These are phyloP conservation scores for Fusarium foetens DNA, from an alignment of 2,329 filamentous ascomycete species.

Conservation along the genomic window DNA sequence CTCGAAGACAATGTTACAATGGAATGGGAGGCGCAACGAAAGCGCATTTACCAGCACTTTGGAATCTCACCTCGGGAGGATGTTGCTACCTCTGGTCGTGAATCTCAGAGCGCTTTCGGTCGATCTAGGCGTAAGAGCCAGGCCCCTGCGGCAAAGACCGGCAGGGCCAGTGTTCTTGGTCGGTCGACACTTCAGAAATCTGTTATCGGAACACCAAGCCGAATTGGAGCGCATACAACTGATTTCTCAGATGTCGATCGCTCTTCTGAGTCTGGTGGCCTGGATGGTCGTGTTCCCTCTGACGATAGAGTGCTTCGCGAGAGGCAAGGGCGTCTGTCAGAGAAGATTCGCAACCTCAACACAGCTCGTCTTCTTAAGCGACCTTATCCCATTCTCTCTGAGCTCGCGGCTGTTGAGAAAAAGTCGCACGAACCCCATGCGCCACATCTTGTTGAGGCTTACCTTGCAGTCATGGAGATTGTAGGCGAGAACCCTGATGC, in stretches of 20 bases:
- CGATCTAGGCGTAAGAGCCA: slow-evolving; percentile 63
- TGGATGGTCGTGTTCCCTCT: slow-evolving; percentile 58
- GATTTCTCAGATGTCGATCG: slow-evolving; percentile 77
- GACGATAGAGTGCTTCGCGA: slow-evolving; percentile 83
- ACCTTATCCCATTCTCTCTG: slow-evolving; percentile 78
- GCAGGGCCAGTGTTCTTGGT: slow-evolving; percentile 61
- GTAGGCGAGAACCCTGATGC: slow-evolving; percentile 75
- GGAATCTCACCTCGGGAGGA: slow-evolving; percentile 76
- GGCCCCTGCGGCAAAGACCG: slow-evolving; percentile 62
- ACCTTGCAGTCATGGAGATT: slow-evolving; percentile 82
- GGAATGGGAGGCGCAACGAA: slow-evolving; percentile 95
- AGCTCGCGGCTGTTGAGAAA: slow-evolving; percentile 79
- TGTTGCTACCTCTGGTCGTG: slow-evolving; percentile 52
- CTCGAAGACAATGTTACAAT: slow-evolving; percentile 94
- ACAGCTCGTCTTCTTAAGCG: slow-evolving; percentile 71
- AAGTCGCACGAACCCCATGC: slow-evolving; percentile 76
- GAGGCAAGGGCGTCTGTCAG: slow-evolving; percentile 84
- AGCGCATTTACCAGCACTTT: slow-evolving; percentile 95
- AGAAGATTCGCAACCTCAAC: slow-evolving; percentile 84
- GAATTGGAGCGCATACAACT: slow-evolving; percentile 70
- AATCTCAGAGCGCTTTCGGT: slow-evolving; percentile 68
- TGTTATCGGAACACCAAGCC: slow-evolving; percentile 83
- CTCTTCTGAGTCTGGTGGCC: slow-evolving; percentile 59
- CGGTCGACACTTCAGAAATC: slow-evolving; percentile 80
- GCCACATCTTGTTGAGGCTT: slow-evolving; percentile 81